These are phyloP conservation scores for Magnaporthiopsis rhizophila DNA, from an alignment of 2,329 filamentous ascomycete species.

Conservation along the genomic window DNA sequence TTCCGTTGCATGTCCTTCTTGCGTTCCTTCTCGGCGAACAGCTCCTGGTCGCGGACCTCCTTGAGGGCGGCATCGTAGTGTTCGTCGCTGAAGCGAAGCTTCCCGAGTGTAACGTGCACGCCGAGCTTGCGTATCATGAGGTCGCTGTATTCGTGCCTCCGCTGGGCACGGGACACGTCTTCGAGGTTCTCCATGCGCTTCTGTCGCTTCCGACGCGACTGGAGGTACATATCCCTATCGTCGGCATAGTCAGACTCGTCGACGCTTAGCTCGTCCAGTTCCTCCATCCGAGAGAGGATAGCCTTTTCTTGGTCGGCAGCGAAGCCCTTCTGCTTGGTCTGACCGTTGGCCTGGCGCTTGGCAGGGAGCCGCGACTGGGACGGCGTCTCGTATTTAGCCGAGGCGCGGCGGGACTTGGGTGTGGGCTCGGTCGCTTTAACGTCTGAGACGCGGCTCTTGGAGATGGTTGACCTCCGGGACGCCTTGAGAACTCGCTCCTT, in stretches of 20 bases:
- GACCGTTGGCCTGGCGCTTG: constrained; percentile 54
- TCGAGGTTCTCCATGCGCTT: constrained; percentile 1
- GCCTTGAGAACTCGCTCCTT: constrained; percentile 30
- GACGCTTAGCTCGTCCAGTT: constrained; percentile 30
- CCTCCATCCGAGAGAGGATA: constrained; percentile 56
- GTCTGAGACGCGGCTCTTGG: constrained; percentile 43
- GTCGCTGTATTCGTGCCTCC: constrained; percentile 51
- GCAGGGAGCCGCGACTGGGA: constrained; percentile 35
- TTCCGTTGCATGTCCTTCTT: constrained; percentile 99
- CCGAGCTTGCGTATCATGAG: constrained; percentile 54
- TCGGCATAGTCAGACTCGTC: constrained; percentile 35
- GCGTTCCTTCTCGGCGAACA: constrained; percentile 92
- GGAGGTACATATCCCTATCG: constrained; percentile 17
- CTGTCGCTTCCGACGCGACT: constrained; percentile 4
- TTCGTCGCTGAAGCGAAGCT: constrained; percentile 65
- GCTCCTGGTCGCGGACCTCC: constrained; percentile 82
- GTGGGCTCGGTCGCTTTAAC: constrained; percentile 40
- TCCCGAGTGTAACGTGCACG: constrained; percentile 61
- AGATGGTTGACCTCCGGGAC: constrained; percentile 1
- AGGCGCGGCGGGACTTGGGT: constrained; percentile 43
- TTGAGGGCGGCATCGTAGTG: constrained; percentile 76
- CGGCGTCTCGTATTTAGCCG: constrained; percentile 32
- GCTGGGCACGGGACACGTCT: constrained; percentile 56
- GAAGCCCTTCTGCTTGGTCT: constrained; percentile 40
- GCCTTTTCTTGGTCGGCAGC: constrained; percentile 57